Evolutionary conservation across 2,329 filamentous ascomycete species (phyloP).

Genomic region (Paraphoma sp.): DNA sequence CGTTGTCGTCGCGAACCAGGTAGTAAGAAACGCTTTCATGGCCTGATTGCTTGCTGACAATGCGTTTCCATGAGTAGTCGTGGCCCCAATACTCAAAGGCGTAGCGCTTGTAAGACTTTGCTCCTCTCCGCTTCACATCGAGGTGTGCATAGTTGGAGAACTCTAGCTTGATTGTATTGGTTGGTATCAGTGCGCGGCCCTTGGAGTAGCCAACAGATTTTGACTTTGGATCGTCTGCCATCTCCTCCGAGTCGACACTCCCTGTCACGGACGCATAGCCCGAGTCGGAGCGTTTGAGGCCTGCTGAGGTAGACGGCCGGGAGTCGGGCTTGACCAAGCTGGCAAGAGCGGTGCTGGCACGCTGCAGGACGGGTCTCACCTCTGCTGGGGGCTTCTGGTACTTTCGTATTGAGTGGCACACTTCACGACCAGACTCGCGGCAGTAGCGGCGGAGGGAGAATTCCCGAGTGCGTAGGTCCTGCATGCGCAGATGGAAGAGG

Average conservation of each 20-base stretch:
- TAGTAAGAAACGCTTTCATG: constrained; percentile 76
- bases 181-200: constrained; percentile 58
- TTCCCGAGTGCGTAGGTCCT: constrained; percentile 83
- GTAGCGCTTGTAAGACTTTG: constrained; percentile 75
- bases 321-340: constrained; percentile 63
- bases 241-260: constrained; percentile 21
- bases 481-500: constrained; percentile 94
- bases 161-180: constrained; percentile 85
- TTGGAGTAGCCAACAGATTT: constrained; percentile 46
- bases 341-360: constrained; percentile 66
- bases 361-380: constrained; percentile 60
- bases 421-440: constrained; percentile 88
- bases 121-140: constrained; percentile 74
- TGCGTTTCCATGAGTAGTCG: constrained; percentile 82
- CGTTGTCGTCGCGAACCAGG: constrained; percentile 71
- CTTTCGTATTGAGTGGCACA: constrained; percentile 82
- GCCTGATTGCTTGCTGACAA: constrained; percentile 67
- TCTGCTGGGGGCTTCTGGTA: constrained; percentile 63
- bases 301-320: constrained; percentile 49
- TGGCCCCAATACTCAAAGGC: constrained; percentile 95
- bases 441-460: constrained; percentile 93
- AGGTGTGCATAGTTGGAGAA: constrained; percentile 98
- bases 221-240: constrained; percentile 31
- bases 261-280: constrained; percentile 60
- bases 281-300: constrained; percentile 64